Evolutionary conservation across 1,284 basidiomycete genomes (phyloP).

Genomic region (Inonotus hispidus): DNA sequence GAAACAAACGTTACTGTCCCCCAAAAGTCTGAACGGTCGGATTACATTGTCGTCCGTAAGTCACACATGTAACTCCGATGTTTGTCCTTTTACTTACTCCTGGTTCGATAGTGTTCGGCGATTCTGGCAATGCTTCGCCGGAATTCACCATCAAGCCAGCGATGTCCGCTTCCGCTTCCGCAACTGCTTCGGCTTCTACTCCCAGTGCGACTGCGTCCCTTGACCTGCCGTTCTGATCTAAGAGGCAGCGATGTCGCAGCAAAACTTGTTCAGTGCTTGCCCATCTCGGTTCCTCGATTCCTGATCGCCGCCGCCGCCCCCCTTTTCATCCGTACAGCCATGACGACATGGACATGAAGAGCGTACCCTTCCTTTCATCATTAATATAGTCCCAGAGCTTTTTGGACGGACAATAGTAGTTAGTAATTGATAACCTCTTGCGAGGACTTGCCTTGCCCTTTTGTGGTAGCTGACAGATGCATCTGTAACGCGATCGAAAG

Average conservation of each 20-base stretch:
- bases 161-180: neutral
- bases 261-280: neutral
- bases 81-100: neutral
- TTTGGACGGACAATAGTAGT: neutral
- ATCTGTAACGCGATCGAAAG: neutral
- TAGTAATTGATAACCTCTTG: neutral
- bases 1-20: slow-evolving; percentile 52
- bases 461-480: neutral
- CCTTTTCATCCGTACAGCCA: neutral
- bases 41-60: slow-evolving; percentile 47
- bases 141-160: slow-evolving; percentile 27
- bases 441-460: neutral
- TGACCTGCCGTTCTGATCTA: neutral
- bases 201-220: neutral
- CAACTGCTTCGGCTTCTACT: neutral
- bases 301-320: neutral
- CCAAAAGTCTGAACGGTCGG: slow-evolving; percentile 34
- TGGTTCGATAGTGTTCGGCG: slow-evolving; percentile 29
- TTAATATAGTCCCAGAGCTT: neutral
- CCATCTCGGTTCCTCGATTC: neutral
- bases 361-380: neutral
- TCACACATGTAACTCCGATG: slow-evolving; percentile 19
- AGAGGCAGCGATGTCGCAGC: neutral
- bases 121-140: slow-evolving; percentile 32
- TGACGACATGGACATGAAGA: neutral